Percentiles rank a stretch among this genome's conserved stretches.
These are phyloP conservation scores for Biancaea sappan DNA, from an alignment of 306 rosid species.

Conservation along the genomic window DNA sequence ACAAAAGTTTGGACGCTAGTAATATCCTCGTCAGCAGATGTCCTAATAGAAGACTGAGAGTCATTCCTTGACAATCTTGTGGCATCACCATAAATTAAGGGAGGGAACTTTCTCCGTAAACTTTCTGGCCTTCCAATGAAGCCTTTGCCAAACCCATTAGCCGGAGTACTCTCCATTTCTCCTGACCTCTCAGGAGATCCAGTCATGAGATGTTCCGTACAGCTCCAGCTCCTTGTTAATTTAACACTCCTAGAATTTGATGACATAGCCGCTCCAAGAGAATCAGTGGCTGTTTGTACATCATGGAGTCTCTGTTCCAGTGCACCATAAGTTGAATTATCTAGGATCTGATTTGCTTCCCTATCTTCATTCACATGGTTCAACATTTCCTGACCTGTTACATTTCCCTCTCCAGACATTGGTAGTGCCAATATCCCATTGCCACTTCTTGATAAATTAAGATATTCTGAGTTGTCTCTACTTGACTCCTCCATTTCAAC, in stretches of 20 bases:
- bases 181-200: constrained; percentile 60
- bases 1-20: constrained; percentile 89
- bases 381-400: constrained; percentile 51
- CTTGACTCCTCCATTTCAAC: constrained; percentile 70
- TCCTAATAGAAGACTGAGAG: constrained; percentile 76
- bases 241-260: constrained; percentile 44
- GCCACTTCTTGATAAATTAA: constrained; percentile 38
- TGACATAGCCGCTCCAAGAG: constrained; percentile 42
- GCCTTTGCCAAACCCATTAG: constrained; percentile 61
- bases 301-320: constrained; percentile 41
- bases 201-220: constrained; percentile 53
- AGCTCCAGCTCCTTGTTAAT: constrained; percentile 89
- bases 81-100: constrained; percentile 48
- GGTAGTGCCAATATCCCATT: constrained; percentile 41
- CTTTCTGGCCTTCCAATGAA: constrained; percentile 92
- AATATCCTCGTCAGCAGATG: constrained; percentile 71
- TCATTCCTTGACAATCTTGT: constrained; percentile 55
- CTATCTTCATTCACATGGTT: constrained; percentile 46
- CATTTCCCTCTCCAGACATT: constrained; percentile 41
- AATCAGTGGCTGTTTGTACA: constrained; percentile 41
- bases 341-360: constrained; percentile 47
- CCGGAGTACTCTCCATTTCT: constrained; percentile 64
- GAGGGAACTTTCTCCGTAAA: constrained; percentile 55
- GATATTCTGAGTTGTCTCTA: constrained; percentile 46
- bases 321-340: constrained; percentile 42